A percentile compares a stretch with the other conserved stretches of the same genome.
Conservation (phyloP, 2,329 filamentous ascomycete species). For the Xylaria sp. region DNA sequence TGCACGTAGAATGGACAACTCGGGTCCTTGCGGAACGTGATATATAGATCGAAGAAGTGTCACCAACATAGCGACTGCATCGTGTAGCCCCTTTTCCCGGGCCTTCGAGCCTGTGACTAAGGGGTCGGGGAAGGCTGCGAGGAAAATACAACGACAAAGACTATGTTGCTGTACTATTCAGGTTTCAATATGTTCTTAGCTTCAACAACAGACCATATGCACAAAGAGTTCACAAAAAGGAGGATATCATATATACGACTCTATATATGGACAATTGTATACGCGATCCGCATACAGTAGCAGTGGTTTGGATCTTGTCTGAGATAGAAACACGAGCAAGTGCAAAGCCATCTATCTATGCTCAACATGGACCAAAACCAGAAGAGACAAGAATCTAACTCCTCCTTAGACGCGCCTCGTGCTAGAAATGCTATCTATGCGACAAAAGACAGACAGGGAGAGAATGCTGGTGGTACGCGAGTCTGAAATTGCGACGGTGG, state of each 20-base stretch:
- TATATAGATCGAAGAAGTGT: background rate
- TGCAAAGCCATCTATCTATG: conserved; percentile 18
- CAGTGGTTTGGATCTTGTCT: conserved; percentile 21
- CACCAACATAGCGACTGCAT: background rate
- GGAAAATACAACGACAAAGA: background rate
- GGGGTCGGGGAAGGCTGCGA: background rate
- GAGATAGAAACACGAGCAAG: conserved; percentile 15
- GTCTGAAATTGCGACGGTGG: background rate
- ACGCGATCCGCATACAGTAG: conserved; percentile 30
- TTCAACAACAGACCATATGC: background rate
- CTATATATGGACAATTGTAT: conserved; percentile 23
- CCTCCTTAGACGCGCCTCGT: conserved; percentile 11
- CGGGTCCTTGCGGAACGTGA: background rate
- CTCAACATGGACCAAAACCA: conserved; percentile 7
- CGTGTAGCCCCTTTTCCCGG: background rate
- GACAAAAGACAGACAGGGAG: conserved; percentile 10
- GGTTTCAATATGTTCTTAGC: background rate
- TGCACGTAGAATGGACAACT: background rate
- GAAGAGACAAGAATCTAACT: background rate
- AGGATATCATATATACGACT: background rate
- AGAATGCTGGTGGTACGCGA: conserved; percentile 11
- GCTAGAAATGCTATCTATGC: conserved; percentile 22
- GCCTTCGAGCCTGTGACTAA: background rate
- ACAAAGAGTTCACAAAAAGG: background rate
- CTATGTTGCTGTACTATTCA: background rate